Percentiles rank a stretch among this genome's conserved stretches.
These are phyloP conservation scores for Cucumis cinereus DNA, from an alignment of 306 rosid genomes.

Conservation along the genomic window DNA sequence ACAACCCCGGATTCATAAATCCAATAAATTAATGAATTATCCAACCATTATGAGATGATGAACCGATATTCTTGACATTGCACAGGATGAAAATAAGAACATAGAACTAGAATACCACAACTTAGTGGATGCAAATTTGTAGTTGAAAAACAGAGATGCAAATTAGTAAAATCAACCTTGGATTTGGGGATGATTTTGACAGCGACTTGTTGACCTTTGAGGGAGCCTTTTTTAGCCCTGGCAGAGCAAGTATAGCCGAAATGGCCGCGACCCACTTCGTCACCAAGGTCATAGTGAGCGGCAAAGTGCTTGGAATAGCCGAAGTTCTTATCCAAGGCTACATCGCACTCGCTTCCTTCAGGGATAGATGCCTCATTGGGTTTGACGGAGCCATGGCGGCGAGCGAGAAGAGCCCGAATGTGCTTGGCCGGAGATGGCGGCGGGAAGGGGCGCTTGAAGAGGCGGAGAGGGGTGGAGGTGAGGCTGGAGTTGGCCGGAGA, in stretches of 20 bases:
- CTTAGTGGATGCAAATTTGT: neutral
- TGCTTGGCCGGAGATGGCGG: slow-evolving; percentile 98
- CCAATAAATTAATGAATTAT: neutral
- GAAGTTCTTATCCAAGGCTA: slow-evolving; percentile 66
- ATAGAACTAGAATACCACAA: neutral
- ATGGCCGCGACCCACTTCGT: slow-evolving; percentile 95
- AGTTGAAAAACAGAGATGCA: neutral
- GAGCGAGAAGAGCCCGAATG: slow-evolving; percentile 68
- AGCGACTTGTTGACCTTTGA: slow-evolving; percentile 78
- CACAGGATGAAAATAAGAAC: neutral
- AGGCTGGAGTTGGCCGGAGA: slow-evolving; percentile 64
- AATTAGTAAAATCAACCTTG: slow-evolving; percentile 33
- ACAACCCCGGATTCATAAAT: neutral
- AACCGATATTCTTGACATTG: neutral
- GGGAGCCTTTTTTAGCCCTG: slow-evolving; percentile 51
- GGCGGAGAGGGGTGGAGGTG: slow-evolving; percentile 62
- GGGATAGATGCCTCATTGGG: slow-evolving; percentile 89
- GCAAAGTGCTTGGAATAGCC: slow-evolving; percentile 61
- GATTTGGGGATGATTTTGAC: slow-evolving; percentile 88
- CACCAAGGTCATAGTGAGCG: slow-evolving; percentile 54
- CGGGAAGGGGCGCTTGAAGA: slow-evolving; percentile 81
- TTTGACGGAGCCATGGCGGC: slow-evolving; percentile 81
- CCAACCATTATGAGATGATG: neutral
- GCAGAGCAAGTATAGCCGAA: slow-evolving; percentile 89
- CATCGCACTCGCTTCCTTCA: slow-evolving; percentile 75